Percentiles rank a stretch among this genome's conserved stretches.
These are phyloP conservation scores for Trichoderma aggressivum DNA, from an alignment of 2,329 filamentous ascomycete species.

Conservation along the genomic window DNA sequence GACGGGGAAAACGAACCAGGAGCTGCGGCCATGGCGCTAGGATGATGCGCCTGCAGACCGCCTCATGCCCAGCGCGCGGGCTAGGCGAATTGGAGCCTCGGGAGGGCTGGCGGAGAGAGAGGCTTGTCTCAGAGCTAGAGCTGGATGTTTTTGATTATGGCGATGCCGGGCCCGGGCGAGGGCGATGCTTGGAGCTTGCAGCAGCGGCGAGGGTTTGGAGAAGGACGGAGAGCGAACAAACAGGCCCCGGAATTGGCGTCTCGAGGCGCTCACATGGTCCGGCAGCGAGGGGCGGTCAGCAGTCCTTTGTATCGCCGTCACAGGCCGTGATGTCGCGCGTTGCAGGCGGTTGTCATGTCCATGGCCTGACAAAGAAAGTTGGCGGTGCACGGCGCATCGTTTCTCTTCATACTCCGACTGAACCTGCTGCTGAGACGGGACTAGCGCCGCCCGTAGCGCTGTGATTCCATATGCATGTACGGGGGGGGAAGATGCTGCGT, in stretches of 20 bases:
- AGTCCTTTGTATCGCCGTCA: neutral
- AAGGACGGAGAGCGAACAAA: constrained; percentile 6
- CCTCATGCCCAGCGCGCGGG: constrained; percentile 22
- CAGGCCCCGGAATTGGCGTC: constrained; percentile 5
- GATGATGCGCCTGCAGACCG: constrained; percentile 20
- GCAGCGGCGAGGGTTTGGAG: neutral
- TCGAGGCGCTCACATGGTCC: constrained; percentile 18
- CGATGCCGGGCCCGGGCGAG: neutral
- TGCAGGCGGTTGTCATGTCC: constrained; percentile 9
- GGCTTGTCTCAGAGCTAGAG: neutral
- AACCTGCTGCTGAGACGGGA: constrained; percentile 2
- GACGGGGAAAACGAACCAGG: constrained; percentile 26
- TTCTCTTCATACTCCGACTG: constrained; percentile 1
- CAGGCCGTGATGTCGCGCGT: constrained; percentile 7
- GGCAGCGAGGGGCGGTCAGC: neutral
- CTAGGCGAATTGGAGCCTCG: constrained; percentile 6
- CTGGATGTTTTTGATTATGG: neutral
- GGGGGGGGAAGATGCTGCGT: neutral
- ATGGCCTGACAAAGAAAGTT: constrained; percentile 15
- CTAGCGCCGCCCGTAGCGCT: constrained; percentile 6
- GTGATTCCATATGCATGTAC: neutral
- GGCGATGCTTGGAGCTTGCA: neutral
- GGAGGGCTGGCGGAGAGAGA: neutral
- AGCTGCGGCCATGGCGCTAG: constrained; percentile 29
- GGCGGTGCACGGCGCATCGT: constrained; percentile 17